phyloP scores from a whole-genome alignment of 257 asterid species.

The Ajuga chamaepitys region DNA sequence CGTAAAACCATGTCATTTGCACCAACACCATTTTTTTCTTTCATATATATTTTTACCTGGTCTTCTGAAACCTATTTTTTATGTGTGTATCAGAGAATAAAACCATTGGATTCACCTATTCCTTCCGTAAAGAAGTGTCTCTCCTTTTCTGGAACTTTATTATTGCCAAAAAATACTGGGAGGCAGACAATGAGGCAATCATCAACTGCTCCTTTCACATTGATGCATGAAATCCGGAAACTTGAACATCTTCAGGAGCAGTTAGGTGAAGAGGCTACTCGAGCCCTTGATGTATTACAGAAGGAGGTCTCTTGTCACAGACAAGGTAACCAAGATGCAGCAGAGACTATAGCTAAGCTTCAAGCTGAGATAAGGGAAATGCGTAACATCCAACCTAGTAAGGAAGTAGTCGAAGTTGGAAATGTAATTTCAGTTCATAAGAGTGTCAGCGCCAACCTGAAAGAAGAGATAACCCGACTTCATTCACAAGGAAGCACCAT shows the following conservation, averaged over 20 bases:
- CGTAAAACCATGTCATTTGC: neutral
- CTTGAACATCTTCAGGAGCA: conserved; percentile 98
- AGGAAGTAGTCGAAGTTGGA: conserved; percentile 54
- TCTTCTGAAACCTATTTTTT: neutral
- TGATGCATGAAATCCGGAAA: conserved; percentile 90
- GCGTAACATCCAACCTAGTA: conserved; percentile 45
- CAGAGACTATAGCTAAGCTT: conserved; percentile 88
- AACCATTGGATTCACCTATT: conserved; percentile 38
- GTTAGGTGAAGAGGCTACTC: conserved; percentile 87
- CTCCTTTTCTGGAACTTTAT: conserved; percentile 60
- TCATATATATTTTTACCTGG: neutral
- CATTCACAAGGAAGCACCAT: conserved; percentile 93
- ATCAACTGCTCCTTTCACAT: conserved; percentile 78
- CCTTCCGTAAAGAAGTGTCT: conserved; percentile 76
- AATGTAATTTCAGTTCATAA: conserved; percentile 52
- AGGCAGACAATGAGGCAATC: conserved; percentile 85
- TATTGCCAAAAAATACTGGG: conserved; percentile 54
- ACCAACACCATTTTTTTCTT: neutral
- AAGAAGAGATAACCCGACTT: conserved; percentile 90
- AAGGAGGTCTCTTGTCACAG: conserved; percentile 94
- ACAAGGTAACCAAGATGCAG: conserved; percentile 94
- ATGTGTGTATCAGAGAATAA: conserved; percentile 33
- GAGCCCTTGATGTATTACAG: conserved; percentile 90
- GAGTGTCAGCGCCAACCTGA: conserved; percentile 88
- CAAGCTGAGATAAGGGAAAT: conserved; percentile 87